A percentile compares a stretch with the other conserved stretches of the same genome.
phyloP scores from a whole-genome alignment of 768 basidiomycete genomes.

The Antrodiella citrinella region DNA sequence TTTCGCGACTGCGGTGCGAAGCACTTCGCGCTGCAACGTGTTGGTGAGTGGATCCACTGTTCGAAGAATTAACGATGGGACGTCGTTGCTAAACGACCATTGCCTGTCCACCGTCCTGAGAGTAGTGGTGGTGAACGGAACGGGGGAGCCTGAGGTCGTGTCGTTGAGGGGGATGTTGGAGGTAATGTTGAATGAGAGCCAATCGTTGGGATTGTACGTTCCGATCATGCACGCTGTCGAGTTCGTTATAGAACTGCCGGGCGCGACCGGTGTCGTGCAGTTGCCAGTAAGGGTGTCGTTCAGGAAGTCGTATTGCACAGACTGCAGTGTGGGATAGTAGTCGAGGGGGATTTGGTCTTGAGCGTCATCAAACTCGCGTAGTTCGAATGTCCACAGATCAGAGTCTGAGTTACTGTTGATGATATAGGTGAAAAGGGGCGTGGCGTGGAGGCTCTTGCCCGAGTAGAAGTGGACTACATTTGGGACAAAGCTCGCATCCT shows the following conservation, averaged over 20 bases:
- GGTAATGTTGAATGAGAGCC: conserved; percentile 10
- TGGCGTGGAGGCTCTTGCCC: not conserved
- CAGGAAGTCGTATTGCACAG: conserved; percentile 8
- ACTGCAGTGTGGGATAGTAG: conserved; percentile 8
- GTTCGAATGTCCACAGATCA: conserved; percentile 9
- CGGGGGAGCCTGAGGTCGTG: not conserved
- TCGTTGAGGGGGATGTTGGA: conserved; percentile 12
- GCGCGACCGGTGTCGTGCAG: conserved; percentile 7
- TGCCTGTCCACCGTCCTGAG: conserved; percentile 2
- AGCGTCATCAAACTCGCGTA: conserved; percentile 5
- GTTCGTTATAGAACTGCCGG: not conserved
- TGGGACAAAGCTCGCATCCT: conserved; percentile 6
- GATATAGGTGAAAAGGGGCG: conserved; percentile 7
- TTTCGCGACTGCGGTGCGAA: conserved; percentile 7
- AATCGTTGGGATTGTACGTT: conserved; percentile 4
- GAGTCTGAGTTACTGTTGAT: conserved; percentile 6
- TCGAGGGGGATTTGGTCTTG: conserved; percentile 7
- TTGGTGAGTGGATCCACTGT: not conserved
- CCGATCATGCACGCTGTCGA: conserved; percentile 10
- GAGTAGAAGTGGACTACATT: conserved; percentile 12
- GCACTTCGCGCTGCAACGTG: not conserved
- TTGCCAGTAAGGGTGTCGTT: conserved; percentile 6
- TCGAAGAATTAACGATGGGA: conserved; percentile 8
- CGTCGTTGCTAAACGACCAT: conserved; percentile 4
- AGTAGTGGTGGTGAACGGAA: not conserved